Conservation (phyloP, 148 eudicot genomes). For the Salicornia ramosissima region DNA sequence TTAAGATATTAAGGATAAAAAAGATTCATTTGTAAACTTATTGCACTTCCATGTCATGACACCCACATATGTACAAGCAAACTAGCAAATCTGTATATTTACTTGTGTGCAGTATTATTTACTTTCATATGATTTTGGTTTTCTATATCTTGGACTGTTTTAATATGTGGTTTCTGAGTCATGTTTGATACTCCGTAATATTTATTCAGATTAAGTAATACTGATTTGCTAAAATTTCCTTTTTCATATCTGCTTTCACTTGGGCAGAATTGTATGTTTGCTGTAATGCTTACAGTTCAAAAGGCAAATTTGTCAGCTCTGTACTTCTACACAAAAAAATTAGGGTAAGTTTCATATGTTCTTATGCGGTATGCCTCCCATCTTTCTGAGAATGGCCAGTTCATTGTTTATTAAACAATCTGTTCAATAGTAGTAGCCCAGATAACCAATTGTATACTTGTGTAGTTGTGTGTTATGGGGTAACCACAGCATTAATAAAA, state of each 20-base stretch:
- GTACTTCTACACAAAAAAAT: slow-evolving; percentile 57
- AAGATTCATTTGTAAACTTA: too few relatives aligned
- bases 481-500: not conserved
- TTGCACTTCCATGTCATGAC: not conserved
- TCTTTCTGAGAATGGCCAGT: not conserved
- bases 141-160: not conserved
- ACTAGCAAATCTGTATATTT: not conserved
- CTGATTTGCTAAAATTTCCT: not conserved
- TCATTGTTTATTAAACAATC: not conserved
- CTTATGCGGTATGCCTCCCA: not conserved
- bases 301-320: slow-evolving; percentile 63
- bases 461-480: not conserved
- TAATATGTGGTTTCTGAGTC: not conserved
- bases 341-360: slow-evolving; percentile 43
- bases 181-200: not conserved
- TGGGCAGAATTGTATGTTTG: slow-evolving; percentile 73
- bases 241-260: slow-evolving; percentile 7
- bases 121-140: not conserved
- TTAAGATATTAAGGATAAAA: too few relatives aligned
- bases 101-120: not conserved
- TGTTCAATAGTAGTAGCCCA: too few relatives aligned
- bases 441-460: too few relatives aligned
- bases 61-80: not conserved
- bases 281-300: slow-evolving; percentile 90
- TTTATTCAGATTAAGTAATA: not conserved